These are phyloP conservation scores for Neofusicoccum parvum DNA, from an alignment of 2,329 filamentous ascomycete species.

Conservation along the genomic window DNA sequence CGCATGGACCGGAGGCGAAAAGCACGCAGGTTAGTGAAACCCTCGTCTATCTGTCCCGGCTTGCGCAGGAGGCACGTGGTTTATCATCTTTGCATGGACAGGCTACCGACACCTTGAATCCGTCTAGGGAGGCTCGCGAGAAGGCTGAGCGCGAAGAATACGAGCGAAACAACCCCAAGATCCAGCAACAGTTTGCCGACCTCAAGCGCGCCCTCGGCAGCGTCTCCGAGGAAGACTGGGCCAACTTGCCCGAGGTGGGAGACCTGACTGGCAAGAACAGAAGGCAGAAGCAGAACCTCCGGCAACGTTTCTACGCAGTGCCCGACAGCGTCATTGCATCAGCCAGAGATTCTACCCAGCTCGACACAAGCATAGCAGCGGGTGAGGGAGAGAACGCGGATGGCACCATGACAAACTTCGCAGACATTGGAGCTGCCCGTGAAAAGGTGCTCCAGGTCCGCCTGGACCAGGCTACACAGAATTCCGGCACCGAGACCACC, in stretches of 20 bases:
- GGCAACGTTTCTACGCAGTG: constrained; percentile 88
- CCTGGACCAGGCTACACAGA: constrained; percentile 82
- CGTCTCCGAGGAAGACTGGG: constrained; percentile 95
- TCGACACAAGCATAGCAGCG: constrained; percentile 90
- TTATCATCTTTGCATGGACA: constrained; percentile 36
- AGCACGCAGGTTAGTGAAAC: constrained; percentile 74
- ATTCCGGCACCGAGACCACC: constrained; percentile 67
- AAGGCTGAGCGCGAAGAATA: constrained; percentile 89
- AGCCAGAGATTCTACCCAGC: constrained; percentile 75
- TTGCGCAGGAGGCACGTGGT: constrained; percentile 28
- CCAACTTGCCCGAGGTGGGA: constrained; percentile 90
- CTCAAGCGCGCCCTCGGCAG: constrained; percentile 86
- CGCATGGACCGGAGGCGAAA: constrained; percentile 91
- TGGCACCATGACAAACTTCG: constrained; percentile 96
- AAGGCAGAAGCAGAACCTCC: constrained; percentile 77
- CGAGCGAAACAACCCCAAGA: constrained; percentile 96
- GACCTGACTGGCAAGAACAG: constrained; percentile 95
- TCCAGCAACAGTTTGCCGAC: constrained; percentile 96
- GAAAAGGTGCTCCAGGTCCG: constrained; percentile 96
- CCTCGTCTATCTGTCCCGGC: constrained; percentile 26
- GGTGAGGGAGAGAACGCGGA: constrained; percentile 60
- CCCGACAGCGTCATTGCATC: constrained; percentile 93
- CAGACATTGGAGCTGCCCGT: constrained; percentile 92
- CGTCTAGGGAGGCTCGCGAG: constrained; percentile 89
- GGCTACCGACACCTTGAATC: constrained; percentile 40